Base-by-base conservation (phyloP, 805 yeast genomes). In the Jamesozyma lodderae region DNA sequence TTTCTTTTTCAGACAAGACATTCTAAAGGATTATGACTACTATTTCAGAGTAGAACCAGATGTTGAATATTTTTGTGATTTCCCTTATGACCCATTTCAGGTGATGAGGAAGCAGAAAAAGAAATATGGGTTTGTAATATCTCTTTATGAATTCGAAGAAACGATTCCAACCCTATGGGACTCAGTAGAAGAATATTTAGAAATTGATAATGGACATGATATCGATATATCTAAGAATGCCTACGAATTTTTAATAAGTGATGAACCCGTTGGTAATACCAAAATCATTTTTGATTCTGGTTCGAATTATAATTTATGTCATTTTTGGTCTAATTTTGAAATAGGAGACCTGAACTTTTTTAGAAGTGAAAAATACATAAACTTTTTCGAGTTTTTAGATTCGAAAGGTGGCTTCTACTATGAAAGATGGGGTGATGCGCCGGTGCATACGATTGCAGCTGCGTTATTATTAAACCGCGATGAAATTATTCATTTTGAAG, bases 1-100 rank as follows among this genome's bases (percentile, higher is more conserved):
- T 0, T 83, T 70, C 57, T 92, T 92, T 64, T 90, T 76, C 66
- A 74, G 82, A 55, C 94, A 87, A 53, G 76, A 77, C 40, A 56
- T 86, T 32, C 62, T 88, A 49, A 59, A 66, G 32, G 68, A 79
- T 24, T 92, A 83, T 63, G 90, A 86, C 44, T 92, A 80, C 69
- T 90, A 90, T 64, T 88, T 95, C 77, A 72, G 98, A 46, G 95
- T 90, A 10, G 98, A 90, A 59, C 98, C 98, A 0, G 86, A 79
- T 46, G 87, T 88, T 35, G 78, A 83, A 53, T 82, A 83, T 58
- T 82, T 69, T 59, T 92, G 97, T 62, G 96, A 92, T 63, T 75
- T 83, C 51, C 59, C 60, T 4, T 79, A 79, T 65, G 98, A 90
- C 59, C 88, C 96, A 11, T 90, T 90, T 66, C 72, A 75, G 51